Percentiles rank a stretch among this genome's conserved stretches.
phyloP scores from a whole-genome alignment of 208 protist species.

The Crithidia expoeki region DNA sequence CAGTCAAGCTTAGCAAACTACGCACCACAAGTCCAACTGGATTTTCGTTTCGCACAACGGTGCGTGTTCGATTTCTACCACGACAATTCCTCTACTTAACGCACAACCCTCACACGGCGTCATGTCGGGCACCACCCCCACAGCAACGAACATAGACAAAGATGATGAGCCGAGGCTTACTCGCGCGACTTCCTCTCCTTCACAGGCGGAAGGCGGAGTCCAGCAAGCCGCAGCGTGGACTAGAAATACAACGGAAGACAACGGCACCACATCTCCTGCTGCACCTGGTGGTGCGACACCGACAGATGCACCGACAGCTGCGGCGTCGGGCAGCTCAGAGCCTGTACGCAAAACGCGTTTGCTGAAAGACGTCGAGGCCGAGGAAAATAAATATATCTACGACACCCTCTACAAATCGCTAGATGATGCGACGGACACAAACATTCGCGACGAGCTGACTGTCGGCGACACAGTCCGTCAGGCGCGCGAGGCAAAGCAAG shows the following conservation, averaged over 20 bases:
- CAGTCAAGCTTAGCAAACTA: no score
- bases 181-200: neutral
- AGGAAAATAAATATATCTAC: slow-evolving; percentile 70
- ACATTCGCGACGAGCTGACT: slow-evolving; percentile 34
- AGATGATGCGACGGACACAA: slow-evolving; percentile 30
- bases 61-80: no score
- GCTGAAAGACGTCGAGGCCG: slow-evolving; percentile 63
- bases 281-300: neutral
- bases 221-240: neutral
- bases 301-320: neutral
- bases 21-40: no score
- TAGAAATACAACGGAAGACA: neutral
- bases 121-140: neutral
- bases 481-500: slow-evolving; percentile 42
- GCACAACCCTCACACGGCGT: neutral
- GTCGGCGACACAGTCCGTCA: slow-evolving; percentile 48
- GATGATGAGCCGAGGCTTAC: neutral
- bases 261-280: neutral
- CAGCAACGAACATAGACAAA: neutral
- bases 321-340: neutral
- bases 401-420: slow-evolving; percentile 67
- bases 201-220: neutral
- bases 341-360: slow-evolving; percentile 35
- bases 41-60: no score
- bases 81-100: no score